Conservation (phyloP, 176 grass and related monocot species). For the Oryza rufipogon region DNA sequence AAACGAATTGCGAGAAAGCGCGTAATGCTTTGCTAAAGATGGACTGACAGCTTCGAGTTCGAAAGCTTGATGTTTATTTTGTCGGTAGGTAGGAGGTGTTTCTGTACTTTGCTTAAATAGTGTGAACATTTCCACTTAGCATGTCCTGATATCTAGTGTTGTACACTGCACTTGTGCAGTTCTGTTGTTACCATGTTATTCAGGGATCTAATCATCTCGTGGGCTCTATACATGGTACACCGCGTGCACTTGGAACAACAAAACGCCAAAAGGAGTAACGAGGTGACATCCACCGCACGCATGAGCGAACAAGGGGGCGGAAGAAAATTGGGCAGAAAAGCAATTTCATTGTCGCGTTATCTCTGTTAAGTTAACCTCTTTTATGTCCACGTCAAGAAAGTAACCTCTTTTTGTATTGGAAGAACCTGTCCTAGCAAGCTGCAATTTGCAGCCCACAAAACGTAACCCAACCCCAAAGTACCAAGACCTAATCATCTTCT, state of each 20-base stretch:
- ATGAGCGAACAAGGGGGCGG: not conserved
- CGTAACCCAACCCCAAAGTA: not conserved
- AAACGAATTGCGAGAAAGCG: not conserved
- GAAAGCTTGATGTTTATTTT: not conserved
- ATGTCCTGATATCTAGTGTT: not conserved
- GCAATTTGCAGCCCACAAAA: slow-evolving; percentile 18
- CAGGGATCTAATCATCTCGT: not conserved
- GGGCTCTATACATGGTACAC: not conserved
- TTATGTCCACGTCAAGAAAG: slow-evolving; percentile 34
- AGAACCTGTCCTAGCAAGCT: not conserved
- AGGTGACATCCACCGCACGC: slow-evolving; percentile 17
- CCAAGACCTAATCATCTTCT: not conserved
- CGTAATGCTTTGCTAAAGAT: not conserved
- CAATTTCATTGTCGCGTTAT: slow-evolving; percentile 37
- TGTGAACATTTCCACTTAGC: not conserved
- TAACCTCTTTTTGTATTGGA: not conserved
- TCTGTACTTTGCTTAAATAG: not conserved
- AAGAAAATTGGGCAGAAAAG: not conserved
- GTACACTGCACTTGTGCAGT: not conserved
- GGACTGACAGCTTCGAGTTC: not conserved
- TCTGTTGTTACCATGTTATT: not conserved
- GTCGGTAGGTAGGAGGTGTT: not conserved
- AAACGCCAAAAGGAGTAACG: not conserved
- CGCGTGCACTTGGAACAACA: not conserved
- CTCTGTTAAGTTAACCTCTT: not conserved